Conservation (phyloP, 2,329 filamentous ascomycete species). For the Keithomyces neogunnii region DNA sequence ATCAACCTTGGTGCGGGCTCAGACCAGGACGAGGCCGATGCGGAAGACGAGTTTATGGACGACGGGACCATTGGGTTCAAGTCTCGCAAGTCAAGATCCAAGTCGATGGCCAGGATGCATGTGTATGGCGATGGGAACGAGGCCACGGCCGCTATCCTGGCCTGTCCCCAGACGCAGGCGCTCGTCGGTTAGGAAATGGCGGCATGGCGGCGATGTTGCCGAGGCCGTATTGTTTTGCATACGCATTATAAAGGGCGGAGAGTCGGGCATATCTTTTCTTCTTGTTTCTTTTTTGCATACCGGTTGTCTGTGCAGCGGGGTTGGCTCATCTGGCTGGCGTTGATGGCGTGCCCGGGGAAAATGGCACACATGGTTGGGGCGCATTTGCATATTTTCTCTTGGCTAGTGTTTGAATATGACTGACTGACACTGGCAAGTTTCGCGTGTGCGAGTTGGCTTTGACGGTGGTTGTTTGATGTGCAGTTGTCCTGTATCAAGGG, state of each 20-base stretch:
- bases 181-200: background rate
- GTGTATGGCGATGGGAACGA: conserved; percentile 24
- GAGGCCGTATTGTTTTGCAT: background rate
- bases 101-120: conserved; percentile 3
- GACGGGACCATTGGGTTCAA: conserved; percentile 12
- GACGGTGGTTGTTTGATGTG: too few species aligned
- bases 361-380: too few species aligned
- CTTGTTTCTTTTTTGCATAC: background rate
- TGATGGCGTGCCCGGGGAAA: background rate
- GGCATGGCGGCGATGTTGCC: background rate
- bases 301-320: background rate
- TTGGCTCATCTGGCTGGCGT: background rate
- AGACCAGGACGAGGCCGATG: conserved; percentile 13
- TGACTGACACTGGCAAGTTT: too few species aligned
- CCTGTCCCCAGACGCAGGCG: background rate
- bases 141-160: conserved; percentile 2
- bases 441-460: too few species aligned
- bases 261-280: background rate
- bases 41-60: conserved; percentile 18
- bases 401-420: too few species aligned
- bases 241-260: background rate
- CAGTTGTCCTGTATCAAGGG: too few species aligned
- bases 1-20: background rate
- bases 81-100: conserved; percentile 8
- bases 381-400: too few species aligned